Evolutionary conservation across 2,329 filamentous ascomycete genomes (phyloP), one percentile per base, ranked within the genome.

Genomic region (Metarhizium rileyi): DNA sequence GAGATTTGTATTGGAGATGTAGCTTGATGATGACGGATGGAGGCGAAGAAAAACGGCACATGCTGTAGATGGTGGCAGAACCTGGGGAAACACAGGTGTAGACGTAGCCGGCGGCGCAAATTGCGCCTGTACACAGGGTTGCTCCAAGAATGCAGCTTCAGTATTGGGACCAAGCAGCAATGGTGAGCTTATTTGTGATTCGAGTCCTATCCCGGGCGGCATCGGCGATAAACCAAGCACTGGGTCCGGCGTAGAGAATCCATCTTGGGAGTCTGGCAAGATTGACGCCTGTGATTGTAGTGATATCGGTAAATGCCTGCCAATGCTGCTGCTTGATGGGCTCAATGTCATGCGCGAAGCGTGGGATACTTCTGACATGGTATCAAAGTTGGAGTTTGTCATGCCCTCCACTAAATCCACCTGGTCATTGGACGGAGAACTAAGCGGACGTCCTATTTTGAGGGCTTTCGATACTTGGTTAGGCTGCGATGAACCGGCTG

Each of bases 21-120:
- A 70, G 12, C 72, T 74, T 3, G 83, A 86, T n/a, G 83, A 86
- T 18, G 42, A 45, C 0, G 79, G 76, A 55, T 86, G 78, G 5
- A 87, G 72, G n/a, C 83, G 80, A 56, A 90, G 77, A 66, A 82
- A 89, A 12, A 86, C 75, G 2, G 82, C 75, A 40, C 81, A 75
- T 0, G 60, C 56, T 10, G 57, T 47, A 10, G 60, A 48, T 12
- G 59, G 43, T 2, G 61, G 49, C 7, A 52, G 50, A 7, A 56
- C 51, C 42, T 55, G 53, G 35, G 57, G 60, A 50, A 57, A 63
- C 20, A 59, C 57, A 16, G 59, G 47, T 36, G 53, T 53, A 16
- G 58, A 44, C 4, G 61, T 42, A 27, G 59, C 48, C 10, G 62
- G 45, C 14, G 58, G 45, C 16, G 56, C 44, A 40, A 60, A 60